Conservation (phyloP, 805 yeast species). For the Tetrapisispora iriomotensis region DNA sequence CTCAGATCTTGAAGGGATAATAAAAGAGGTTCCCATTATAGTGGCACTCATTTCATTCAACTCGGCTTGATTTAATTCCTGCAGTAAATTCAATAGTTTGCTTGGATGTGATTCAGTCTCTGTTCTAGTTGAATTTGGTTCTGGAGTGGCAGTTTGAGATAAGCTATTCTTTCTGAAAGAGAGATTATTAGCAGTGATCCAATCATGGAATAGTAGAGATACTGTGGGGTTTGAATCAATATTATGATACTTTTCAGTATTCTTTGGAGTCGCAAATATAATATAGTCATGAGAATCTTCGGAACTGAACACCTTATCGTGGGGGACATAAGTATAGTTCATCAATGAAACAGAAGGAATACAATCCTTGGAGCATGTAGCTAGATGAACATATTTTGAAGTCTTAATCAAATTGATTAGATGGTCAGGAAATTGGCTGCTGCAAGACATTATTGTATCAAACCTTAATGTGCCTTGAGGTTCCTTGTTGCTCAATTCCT, state of each 20-base stretch:
- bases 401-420: conserved; percentile 41
- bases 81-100: conserved; percentile 50
- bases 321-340: conserved; percentile 68
- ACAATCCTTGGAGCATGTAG: conserved; percentile 57
- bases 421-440: conserved; percentile 30
- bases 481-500: too few relatives aligned
- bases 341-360: conserved; percentile 82
- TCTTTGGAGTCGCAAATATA: conserved; percentile 60
- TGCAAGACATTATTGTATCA: conserved; percentile 20
- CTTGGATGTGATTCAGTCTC: conserved; percentile 18
- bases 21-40: conserved; percentile 58
- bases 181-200: conserved; percentile 58
- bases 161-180: conserved; percentile 24
- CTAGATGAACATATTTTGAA: conserved; percentile 72
- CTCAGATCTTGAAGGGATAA: conserved; percentile 37
- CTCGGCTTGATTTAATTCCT: conserved; percentile 70
- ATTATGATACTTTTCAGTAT: conserved; percentile 68
- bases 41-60: conserved; percentile 76
- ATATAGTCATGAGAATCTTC: conserved; percentile 35
- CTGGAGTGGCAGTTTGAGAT: conserved; percentile 26
- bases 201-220: conserved; percentile 79
- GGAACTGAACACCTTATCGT: conserved; percentile 11
- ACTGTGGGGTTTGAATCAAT: conserved; percentile 64
- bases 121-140: conserved; percentile 1
- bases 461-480: background rate